Percentiles rank a stretch among this genome's conserved stretches.
Evolutionary conservation across 2,329 filamentous ascomycete genomes (phyloP).

Genomic region (Epichloe typhina): DNA sequence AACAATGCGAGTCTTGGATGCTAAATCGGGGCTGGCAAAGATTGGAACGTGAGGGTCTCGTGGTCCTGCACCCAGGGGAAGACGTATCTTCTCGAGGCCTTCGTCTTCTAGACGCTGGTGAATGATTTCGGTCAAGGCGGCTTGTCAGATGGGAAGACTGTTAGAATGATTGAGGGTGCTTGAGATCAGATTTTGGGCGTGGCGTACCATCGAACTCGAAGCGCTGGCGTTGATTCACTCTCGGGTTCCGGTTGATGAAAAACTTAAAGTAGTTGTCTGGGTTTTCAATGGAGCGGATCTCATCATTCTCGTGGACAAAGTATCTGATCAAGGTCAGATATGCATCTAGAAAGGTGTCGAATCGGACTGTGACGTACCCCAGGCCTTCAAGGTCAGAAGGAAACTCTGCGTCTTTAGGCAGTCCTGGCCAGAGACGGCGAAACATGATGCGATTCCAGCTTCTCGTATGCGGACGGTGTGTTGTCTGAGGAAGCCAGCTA

Average conservation of each 20-base stretch:
- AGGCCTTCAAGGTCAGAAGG: constrained; percentile 53
- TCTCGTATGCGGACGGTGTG: not conserved
- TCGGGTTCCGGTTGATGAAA: constrained; percentile 58
- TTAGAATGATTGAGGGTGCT: not conserved
- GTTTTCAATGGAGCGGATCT: constrained; percentile 57
- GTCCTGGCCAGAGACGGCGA: constrained; percentile 50
- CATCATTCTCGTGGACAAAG: constrained; percentile 62
- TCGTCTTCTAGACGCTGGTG: constrained; percentile 45
- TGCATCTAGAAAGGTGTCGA: not conserved
- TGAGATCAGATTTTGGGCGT: not conserved
- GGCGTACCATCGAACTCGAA: constrained; percentile 58
- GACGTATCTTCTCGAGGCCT: constrained; percentile 43
- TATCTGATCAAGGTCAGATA: constrained; percentile 39
- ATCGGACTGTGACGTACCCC: constrained; percentile 37
- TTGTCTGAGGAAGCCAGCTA: not conserved
- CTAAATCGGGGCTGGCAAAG: constrained; percentile 23
- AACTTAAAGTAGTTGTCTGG: constrained; percentile 62
- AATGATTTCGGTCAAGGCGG: constrained; percentile 48
- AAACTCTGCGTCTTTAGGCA: constrained; percentile 60
- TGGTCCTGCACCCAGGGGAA: constrained; percentile 42
- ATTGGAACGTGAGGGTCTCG: constrained; percentile 54
- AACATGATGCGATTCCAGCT: constrained; percentile 45
- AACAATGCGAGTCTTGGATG: constrained; percentile 36
- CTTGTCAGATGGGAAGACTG: constrained; percentile 24
- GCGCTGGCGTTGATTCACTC: constrained; percentile 63